Evolutionary conservation across 2,329 filamentous ascomycete genomes (phyloP).

Genomic region (Apiospora marii): DNA sequence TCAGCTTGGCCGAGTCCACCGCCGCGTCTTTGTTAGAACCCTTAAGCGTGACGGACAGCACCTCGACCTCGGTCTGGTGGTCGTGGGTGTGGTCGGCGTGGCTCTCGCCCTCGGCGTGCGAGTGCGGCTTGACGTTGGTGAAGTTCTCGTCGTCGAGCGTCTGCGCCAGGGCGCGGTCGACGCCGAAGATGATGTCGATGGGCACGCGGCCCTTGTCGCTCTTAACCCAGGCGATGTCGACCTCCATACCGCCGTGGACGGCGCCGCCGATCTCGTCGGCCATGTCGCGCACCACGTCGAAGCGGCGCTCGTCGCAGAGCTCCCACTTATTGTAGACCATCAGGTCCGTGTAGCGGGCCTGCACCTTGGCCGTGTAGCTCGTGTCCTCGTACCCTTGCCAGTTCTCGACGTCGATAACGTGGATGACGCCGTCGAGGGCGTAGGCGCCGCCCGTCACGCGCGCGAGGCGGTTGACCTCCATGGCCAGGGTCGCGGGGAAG

Average conservation of each 20-base stretch:
- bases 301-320: slow-evolving; percentile 71
- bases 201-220: slow-evolving; percentile 81
- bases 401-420: slow-evolving; percentile 93
- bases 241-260: slow-evolving; percentile 75
- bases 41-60: slow-evolving; percentile 79
- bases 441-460: slow-evolving; percentile 73
- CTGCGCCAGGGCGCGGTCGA: slow-evolving; percentile 81
- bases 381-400: slow-evolving; percentile 94
- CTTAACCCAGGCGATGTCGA: slow-evolving; percentile 85
- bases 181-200: slow-evolving; percentile 81
- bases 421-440: slow-evolving; percentile 85
- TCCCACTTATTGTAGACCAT: slow-evolving; percentile 97
- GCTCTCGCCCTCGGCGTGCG: slow-evolving; percentile 40
- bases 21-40: slow-evolving; percentile 46
- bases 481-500: slow-evolving; percentile 86
- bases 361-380: slow-evolving; percentile 85
- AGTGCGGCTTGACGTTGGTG: slow-evolving; percentile 32
- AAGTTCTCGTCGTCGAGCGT: slow-evolving; percentile 53
- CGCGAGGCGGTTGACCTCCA: slow-evolving; percentile 85
- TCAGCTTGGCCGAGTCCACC: slow-evolving; percentile 68
- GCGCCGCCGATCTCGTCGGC: slow-evolving; percentile 84
- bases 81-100: slow-evolving; percentile 50
- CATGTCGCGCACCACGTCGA: slow-evolving; percentile 81
- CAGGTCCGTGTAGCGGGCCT: slow-evolving; percentile 88
- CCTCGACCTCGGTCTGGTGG: slow-evolving; percentile 90